Evolutionary conservation across 2,329 filamentous ascomycete species (phyloP).

Genomic region (Colletotrichum sp.): DNA sequence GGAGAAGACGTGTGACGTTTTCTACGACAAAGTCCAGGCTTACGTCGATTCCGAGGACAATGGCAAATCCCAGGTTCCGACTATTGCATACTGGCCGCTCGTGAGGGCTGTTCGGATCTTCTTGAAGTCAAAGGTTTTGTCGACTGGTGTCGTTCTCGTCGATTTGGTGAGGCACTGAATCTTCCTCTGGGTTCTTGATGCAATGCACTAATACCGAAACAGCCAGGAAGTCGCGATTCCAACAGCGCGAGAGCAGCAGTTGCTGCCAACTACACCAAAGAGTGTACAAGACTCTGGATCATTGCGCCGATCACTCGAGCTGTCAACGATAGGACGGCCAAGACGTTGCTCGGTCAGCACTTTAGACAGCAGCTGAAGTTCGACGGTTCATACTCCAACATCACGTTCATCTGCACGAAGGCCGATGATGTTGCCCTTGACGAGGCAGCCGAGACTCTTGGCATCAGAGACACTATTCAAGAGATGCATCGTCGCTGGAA

Average conservation of each 20-base stretch:
- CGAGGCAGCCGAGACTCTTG: constrained; percentile 39
- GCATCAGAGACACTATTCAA: not conserved
- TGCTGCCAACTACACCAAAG: constrained; percentile 63
- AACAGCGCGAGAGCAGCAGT: constrained; percentile 65
- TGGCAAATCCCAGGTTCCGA: not conserved
- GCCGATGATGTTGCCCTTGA: constrained; percentile 59
- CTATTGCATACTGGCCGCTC: constrained; percentile 50
- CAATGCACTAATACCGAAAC: constrained; percentile 9
- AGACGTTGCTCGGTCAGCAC: constrained; percentile 57
- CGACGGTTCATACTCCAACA: constrained; percentile 56
- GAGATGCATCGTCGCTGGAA: not conserved
- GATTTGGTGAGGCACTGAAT: constrained; percentile 44
- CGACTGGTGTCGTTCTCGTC: constrained; percentile 39
- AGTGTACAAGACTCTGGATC: constrained; percentile 65
- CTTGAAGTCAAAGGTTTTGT: constrained; percentile 36
- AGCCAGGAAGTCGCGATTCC: constrained; percentile 62
- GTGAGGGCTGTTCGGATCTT: constrained; percentile 54
- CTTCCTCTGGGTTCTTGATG: constrained; percentile 19
- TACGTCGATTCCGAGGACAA: constrained; percentile 3
- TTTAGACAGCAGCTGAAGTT: constrained; percentile 66
- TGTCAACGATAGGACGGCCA: constrained; percentile 64
- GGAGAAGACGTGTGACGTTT: not conserved
- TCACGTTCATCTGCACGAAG: constrained; percentile 69
- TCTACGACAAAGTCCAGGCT: not conserved
- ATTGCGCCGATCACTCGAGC: constrained; percentile 66